These are phyloP conservation scores for Aspergillus viridinutans DNA, from an alignment of 2,329 filamentous ascomycete genomes.

Conservation along the genomic window DNA sequence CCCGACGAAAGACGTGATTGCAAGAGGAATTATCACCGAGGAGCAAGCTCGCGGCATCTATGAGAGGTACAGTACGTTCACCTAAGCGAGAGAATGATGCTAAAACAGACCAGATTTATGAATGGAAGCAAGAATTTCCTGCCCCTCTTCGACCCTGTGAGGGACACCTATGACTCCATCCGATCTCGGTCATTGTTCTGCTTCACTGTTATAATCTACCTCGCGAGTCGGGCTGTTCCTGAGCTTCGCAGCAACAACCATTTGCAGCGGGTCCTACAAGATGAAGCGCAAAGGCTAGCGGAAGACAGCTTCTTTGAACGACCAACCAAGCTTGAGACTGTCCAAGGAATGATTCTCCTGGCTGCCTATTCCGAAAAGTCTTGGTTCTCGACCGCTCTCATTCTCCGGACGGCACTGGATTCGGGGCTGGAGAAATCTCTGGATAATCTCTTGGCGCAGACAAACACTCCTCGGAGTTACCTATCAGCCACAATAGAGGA, in stretches of 20 bases:
- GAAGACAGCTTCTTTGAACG: conserved; percentile 36
- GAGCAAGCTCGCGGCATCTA: conserved; percentile 32
- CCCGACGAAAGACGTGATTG: conserved; percentile 26
- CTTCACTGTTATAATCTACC: conserved; percentile 33
- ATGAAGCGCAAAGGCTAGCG: conserved; percentile 32
- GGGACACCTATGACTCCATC: conserved; percentile 35
- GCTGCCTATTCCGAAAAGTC: conserved; percentile 36
- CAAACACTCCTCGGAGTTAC: conserved; percentile 29
- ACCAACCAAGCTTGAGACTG: conserved; percentile 33
- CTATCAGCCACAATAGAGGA: conserved; percentile 32
- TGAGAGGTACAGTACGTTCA: conserved; percentile 24
- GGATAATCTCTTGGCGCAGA: conserved; percentile 28
- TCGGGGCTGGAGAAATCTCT: conserved; percentile 33
- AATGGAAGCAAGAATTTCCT: conserved; percentile 32
- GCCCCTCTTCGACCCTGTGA: conserved; percentile 32
- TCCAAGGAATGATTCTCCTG: conserved; percentile 34
- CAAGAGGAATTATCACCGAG: conserved; percentile 29
- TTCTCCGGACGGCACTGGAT: conserved; percentile 32
- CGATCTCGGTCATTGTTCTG: conserved; percentile 34
- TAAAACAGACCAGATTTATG: conserved; percentile 21
- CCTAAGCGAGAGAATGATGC: not conserved
- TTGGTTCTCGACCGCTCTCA: conserved; percentile 35
- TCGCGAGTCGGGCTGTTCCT: conserved; percentile 31
- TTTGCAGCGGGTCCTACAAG: conserved; percentile 32
- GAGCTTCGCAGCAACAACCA: conserved; percentile 30